Base-by-base conservation (phyloP, 208 protist genomes). In the Eutreptiella sp. region DNA sequence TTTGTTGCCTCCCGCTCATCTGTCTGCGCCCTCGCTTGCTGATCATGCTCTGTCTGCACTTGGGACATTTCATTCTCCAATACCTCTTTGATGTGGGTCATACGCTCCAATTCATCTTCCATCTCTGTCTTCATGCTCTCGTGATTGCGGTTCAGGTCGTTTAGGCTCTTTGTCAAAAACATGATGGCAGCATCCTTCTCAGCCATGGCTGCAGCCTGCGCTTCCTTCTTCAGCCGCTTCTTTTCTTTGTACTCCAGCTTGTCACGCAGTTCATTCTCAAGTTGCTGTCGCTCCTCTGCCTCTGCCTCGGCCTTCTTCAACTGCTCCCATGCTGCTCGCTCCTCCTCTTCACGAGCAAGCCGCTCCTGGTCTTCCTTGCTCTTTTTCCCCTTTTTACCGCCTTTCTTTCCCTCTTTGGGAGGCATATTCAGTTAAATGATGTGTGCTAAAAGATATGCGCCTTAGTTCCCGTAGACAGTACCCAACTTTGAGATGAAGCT, bases 211-310 rank as follows among this genome's bases (percentile, higher is more conserved):
- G 50, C 63, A 24, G 66, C 29, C 5, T 85, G 75, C 57, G 85
- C 79, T 53, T 88, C 85, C 28, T 79, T 79, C 57, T 80, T 63
- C 46, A 81, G 59, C 27, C 71, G 63, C 1, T 80, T 66, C 42
- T 70, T 73, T 60, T 88, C 85, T 67, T 85, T 76, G 50, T 78
- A 53, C 50, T 87, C 82, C 34, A 82, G 76, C 21, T 66, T 54
- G 38, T 84, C 80, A 34, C 82, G 76, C 2, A 75, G 73, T 46
- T 86, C 77, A 53, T 79, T 80, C 47, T 90, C 85, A 35, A 42
- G 58, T 36, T 64, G 60, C 61, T 83, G 74, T 53, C 84, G 58
- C 4, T 79, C 71, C 53, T 88, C 82, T 3, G 82, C 80, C 31
- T 85, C 73, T 23, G 48, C 63, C 43, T 90, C 85, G 38, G 77